Evolutionary conservation across 768 basidiomycete species (phyloP), one percentile per base, ranked within the genome.

Genomic region (Favolaschia claudopus): DNA sequence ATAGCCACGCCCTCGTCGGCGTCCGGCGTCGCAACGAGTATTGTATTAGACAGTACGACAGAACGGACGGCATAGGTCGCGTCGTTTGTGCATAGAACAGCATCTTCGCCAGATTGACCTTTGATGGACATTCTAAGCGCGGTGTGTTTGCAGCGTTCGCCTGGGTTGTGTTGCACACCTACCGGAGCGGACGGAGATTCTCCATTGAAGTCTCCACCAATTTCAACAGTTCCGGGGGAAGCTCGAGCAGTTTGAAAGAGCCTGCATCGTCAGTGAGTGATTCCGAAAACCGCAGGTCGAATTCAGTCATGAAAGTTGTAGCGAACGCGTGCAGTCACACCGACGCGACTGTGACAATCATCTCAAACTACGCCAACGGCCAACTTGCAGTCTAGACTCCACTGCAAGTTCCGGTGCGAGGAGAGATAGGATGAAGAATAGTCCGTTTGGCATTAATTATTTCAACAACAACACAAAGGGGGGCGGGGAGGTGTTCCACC

Each of bases 31-130:
- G 91, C 79, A 39, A 98, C 83, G 13, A 95, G 78, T 31, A 96
- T 76, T 0, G 94, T 89, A 72, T 99, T 99, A 17, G 95, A 97
- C 43, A 97, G 78, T 9, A 83, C 82, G n/a, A 99, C 89, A 0
- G 95, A 91, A 53, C 96, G 88, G 25, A 99, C 76, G 2, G 84
- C 69, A 70, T 90, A 99, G 0, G 96, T 99, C 70, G 84, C 87
- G 55, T 88, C 81, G 0, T 79, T 65, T 0, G 95, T 96, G 72
- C 96, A 98, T 9, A 96, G 76, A 0, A 97, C 95, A 0, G 96
- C 96, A 66, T 96, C 91, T 65, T 98, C 95, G 27, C 82, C 81
- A 2, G 85, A 73, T 39, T 87, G 78, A 7, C 96, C 96, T 72
- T 95, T 96, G 75, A 99, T 89, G 25, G 82, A 81, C 50, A 95